Evolutionary conservation across 2,329 filamentous ascomycete species (phyloP), one percentile per base, ranked within the genome.

Genomic region (Stachybotrys chlorohalonatus): DNA sequence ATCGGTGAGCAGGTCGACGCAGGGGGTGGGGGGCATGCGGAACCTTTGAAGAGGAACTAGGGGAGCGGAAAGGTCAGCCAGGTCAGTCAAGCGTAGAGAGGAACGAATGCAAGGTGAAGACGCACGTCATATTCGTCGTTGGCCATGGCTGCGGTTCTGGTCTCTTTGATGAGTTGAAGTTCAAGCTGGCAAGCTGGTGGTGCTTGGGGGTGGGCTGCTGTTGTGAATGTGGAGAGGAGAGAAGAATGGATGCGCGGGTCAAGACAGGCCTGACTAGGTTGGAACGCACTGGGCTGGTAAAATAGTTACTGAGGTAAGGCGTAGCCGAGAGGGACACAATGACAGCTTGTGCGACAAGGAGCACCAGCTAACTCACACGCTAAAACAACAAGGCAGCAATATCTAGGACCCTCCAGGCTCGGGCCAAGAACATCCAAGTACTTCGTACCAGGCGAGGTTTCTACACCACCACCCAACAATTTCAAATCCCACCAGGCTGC

Each of bases 101-200:
- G 59, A 54, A 54, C 52, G 59, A 55, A 57, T 54, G 53, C 55
- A 58, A 47, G 57, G 49, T 48, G 51, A 52, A 54, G 49, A 72
- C 91, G 82, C 80, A 97, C 93, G 87, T 99, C 94, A 80, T 99
- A 99, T 82, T 99, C 94, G 84, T 99, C 94, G 86, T 97, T 99
- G 71, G 93, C 94, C 94, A 97, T 99, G 75, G 67, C 81, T 78
- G 73, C 68, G 68, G 64, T 63, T 55, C 48, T 56, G 2, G 54
- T 53, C 61, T 61, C 54, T 53, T 47, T 51, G 56, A 58, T 53
- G 57, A 55, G 54, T 51, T 56, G 60, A 56, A 53, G 53, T 57
- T 55, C 55, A 58, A 51, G 53, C 53, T 54, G 57, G 56, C 53
- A 56, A 57, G 36, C 8, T 42, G 36, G 36, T 42, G 3, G 36